phyloP scores from a whole-genome alignment of 2,329 filamentous ascomycete genomes.

The Colletotrichum shisoi region DNA sequence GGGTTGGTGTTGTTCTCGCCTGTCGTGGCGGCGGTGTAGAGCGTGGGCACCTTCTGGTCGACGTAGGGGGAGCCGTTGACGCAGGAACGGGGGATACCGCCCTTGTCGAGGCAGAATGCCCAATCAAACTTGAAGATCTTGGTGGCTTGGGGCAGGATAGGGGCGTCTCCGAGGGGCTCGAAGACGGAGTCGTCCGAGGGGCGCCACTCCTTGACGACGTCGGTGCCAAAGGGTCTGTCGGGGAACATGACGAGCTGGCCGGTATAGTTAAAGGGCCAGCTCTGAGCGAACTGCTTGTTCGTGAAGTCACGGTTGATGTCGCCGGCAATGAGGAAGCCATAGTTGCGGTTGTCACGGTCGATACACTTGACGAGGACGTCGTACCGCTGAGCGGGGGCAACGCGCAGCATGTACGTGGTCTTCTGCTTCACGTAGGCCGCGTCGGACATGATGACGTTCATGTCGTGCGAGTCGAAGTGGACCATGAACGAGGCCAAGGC shows the following conservation, averaged over 20 bases:
- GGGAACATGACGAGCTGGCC: conserved; percentile 54
- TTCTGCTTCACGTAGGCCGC: conserved; percentile 51
- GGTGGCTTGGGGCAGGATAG: conserved; percentile 61
- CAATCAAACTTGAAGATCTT: conserved; percentile 65
- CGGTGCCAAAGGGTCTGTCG: conserved; percentile 43
- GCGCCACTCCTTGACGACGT: conserved; percentile 50
- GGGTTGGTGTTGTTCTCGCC: conserved; percentile 55
- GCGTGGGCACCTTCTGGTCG: conserved; percentile 71
- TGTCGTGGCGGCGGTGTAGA: conserved; percentile 74
- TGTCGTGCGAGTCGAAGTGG: conserved; percentile 54
- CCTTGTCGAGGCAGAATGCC: conserved; percentile 65
- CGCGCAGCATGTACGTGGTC: conserved; percentile 50
- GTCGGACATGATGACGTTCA: conserved; percentile 58
- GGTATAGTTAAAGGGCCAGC: conserved; percentile 53
- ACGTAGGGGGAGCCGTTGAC: conserved; percentile 74
- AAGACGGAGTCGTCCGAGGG: conserved; percentile 71
- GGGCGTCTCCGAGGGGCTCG: conserved; percentile 61
- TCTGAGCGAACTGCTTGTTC: conserved; percentile 41
- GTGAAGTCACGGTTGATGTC: conserved; percentile 56
- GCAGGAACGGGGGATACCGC: conserved; percentile 68
- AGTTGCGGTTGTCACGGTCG: conserved; percentile 51
- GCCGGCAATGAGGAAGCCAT: conserved; percentile 54
- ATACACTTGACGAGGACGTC: conserved; percentile 56
- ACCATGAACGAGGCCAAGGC: conserved; percentile 55
- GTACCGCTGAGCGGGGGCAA: conserved; percentile 57